phyloP scores from a whole-genome alignment of 768 basidiomycete species.

The Cystofilobasidium macerans region DNA sequence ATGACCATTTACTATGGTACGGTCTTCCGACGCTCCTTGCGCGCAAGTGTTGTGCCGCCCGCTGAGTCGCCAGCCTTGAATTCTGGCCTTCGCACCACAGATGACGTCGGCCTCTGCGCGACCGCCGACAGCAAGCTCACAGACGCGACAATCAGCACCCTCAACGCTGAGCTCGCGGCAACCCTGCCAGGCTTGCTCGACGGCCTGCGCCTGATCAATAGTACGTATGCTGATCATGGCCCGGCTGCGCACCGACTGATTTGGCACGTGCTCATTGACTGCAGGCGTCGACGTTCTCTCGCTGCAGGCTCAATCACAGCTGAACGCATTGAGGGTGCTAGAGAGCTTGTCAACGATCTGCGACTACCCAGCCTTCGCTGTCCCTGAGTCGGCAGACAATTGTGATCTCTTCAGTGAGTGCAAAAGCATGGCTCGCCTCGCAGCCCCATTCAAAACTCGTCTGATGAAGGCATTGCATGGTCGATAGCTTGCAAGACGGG shows the following conservation, averaged over 20 bases:
- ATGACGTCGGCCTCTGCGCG: not conserved
- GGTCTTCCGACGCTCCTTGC: too few relatives aligned
- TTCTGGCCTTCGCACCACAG: too few relatives aligned
- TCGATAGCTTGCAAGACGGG: not conserved
- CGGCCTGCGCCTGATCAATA: too few relatives aligned
- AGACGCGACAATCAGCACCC: not conserved
- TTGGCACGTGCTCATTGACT: too few relatives aligned
- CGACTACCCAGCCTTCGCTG: not conserved
- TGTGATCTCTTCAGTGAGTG: not conserved
- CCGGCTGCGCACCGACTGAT: too few relatives aligned
- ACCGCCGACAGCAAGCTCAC: not conserved
- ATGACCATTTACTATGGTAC: too few relatives aligned
- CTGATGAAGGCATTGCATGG: not conserved
- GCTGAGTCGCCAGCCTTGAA: too few relatives aligned
- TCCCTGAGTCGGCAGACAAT: not conserved
- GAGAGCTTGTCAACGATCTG: not conserved
- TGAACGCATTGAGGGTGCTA: not conserved
- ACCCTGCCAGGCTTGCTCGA: not conserved
- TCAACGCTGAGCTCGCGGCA: not conserved
- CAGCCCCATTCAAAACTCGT: not conserved
- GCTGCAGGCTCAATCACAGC: not conserved
- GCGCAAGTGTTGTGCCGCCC: too few relatives aligned
- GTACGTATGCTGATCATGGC: too few relatives aligned
- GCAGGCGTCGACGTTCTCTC: not conserved
- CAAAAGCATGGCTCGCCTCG: too few relatives aligned